phyloP scores from a whole-genome alignment of 441 rosid genomes.

The Pelargonium citronellum region DNA sequence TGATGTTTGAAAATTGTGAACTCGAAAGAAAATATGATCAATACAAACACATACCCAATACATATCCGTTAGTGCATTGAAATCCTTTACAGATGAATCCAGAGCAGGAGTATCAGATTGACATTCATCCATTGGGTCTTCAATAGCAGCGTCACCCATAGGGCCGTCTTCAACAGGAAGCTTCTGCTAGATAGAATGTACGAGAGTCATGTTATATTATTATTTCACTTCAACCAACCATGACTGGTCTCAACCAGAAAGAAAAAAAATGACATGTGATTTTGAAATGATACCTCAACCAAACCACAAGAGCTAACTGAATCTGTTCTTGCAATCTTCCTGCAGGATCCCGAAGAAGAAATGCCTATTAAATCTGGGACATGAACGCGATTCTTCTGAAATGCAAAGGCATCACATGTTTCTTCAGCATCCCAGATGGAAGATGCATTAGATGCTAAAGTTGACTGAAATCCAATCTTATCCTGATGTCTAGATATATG shows the following conservation, averaged over 20 bases:
- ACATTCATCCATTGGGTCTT: slow-evolving; percentile 44
- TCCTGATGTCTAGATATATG: slow-evolving; percentile 72
- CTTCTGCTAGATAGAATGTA: slow-evolving; percentile 33
- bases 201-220: not conserved
- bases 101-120: slow-evolving; percentile 30
- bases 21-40: not conserved
- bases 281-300: slow-evolving; percentile 38
- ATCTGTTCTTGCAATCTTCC: slow-evolving; percentile 27
- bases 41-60: slow-evolving; percentile 57
- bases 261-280: slow-evolving; percentile 14
- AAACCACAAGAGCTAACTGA: slow-evolving; percentile 26
- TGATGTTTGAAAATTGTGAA: no score
- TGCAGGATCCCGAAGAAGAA: slow-evolving; percentile 29
- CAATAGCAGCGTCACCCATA: slow-evolving; percentile 31
- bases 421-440: slow-evolving; percentile 97
- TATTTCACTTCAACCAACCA: slow-evolving; percentile 17
- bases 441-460: slow-evolving; percentile 39
- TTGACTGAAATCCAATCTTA: slow-evolving; percentile 39
- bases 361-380: slow-evolving; percentile 27
- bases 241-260: slow-evolving; percentile 10
- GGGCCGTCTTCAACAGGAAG: slow-evolving; percentile 29
- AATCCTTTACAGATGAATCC: slow-evolving; percentile 47
- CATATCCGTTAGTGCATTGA: slow-evolving; percentile 58
- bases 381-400: slow-evolving; percentile 41
- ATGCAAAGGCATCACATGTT: slow-evolving; percentile 91